phyloP scores from a whole-genome alignment of 106 monocot species.

The Apostasia shenzhenica region DNA sequence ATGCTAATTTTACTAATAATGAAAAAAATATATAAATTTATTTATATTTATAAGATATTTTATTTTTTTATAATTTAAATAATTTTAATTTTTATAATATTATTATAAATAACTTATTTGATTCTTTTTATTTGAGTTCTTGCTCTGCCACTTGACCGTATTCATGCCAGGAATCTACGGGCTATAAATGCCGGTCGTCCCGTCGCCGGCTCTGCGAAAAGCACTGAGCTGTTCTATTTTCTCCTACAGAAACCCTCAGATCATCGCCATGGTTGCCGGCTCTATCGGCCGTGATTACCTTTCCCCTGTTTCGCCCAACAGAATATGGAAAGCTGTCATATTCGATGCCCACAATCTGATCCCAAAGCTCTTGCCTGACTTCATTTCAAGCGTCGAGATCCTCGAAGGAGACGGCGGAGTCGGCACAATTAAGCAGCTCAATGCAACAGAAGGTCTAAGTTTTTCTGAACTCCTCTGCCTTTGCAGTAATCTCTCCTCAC shows the following conservation, averaged over 20 bases:
- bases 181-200: too few relatives aligned
- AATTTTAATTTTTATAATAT: too few relatives aligned
- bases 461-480: background rate
- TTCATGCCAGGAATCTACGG: too few relatives aligned
- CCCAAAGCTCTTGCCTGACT: constrained; percentile 12
- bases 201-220: too few relatives aligned
- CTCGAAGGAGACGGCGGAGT: constrained; percentile 17
- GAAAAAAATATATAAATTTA: too few relatives aligned
- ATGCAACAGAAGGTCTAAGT: constrained; percentile 10
- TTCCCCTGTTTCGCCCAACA: background rate
- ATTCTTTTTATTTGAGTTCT: too few relatives aligned
- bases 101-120: too few relatives aligned
- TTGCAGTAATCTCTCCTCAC: too few relatives aligned
- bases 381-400: constrained; percentile 12
- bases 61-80: too few relatives aligned
- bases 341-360: constrained; percentile 15
- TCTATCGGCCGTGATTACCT: constrained; percentile 4
- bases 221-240: background rate
- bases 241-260: background rate
- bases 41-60: too few relatives aligned
- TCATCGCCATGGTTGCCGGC: constrained; percentile 19
- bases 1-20: too few relatives aligned
- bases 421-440: constrained; percentile 19
- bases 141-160: too few relatives aligned
- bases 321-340: constrained; percentile 25